Conservation (phyloP, 371 early-diverging fungal genomes). For the Circinella minor region DNA sequence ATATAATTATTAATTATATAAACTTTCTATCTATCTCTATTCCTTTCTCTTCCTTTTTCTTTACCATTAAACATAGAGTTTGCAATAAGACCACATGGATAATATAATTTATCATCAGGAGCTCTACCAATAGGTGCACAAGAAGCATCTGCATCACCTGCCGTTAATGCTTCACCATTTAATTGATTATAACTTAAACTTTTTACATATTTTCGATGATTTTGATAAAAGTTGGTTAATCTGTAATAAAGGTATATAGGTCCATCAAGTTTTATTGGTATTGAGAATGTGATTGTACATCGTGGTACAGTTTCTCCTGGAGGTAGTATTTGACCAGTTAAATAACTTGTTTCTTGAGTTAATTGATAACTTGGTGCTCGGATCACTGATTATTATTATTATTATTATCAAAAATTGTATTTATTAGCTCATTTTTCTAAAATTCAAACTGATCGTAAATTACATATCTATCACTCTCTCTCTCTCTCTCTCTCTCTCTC, state of each 20-base stretch:
- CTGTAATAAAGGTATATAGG: conserved; percentile 87
- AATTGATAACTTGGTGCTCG: conserved; percentile 40
- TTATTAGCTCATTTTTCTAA: too few relatives aligned
- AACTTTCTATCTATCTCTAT: too few relatives aligned
- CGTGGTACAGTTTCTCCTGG: conserved; percentile 33
- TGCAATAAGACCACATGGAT: conserved; percentile 95
- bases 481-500: too few relatives aligned
- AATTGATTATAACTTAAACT: conserved; percentile 81
- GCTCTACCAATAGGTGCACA: conserved; percentile 41
- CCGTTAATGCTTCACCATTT: conserved; percentile 59
- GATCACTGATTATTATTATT: conserved; percentile 24
- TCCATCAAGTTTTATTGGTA: conserved; percentile 59
- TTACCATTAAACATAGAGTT: conserved; percentile 91
- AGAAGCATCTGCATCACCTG: conserved; percentile 31
- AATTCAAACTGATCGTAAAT: too few relatives aligned
- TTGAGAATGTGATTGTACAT: conserved; percentile 72
- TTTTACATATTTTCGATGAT: conserved; percentile 90
- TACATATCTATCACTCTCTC: not conserved
- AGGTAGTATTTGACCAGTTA: conserved; percentile 22
- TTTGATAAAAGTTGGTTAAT: conserved; percentile 94
- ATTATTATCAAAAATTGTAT: too few relatives aligned
- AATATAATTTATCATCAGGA: conserved; percentile 60
- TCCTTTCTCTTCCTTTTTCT: too few relatives aligned
- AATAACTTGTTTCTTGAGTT: conserved; percentile 28
- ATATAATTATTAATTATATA: too few relatives aligned